A percentile compares a stretch with the other conserved stretches of the same genome.
phyloP scores from a whole-genome alignment of 805 yeast genomes.

The Pichia pseudocactophila region DNA sequence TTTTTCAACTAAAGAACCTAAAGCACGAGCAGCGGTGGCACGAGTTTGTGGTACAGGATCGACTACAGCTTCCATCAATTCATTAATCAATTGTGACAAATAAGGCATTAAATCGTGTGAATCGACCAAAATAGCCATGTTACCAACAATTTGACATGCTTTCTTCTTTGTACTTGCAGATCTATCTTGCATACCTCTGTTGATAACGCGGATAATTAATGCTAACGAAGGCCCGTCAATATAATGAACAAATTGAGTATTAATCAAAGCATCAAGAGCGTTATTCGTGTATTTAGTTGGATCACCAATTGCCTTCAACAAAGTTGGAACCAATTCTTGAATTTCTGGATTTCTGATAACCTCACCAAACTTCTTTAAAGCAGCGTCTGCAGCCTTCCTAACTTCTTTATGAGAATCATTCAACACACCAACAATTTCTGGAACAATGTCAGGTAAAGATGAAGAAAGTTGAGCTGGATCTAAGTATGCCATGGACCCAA shows the following conservation, averaged over 20 bases:
- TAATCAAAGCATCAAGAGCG: slow-evolving; percentile 77
- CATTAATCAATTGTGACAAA: slow-evolving; percentile 64
- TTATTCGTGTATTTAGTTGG: slow-evolving; percentile 85
- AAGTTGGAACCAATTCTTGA: slow-evolving; percentile 77
- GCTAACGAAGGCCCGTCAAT: slow-evolving; percentile 98
- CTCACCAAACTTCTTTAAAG: slow-evolving; percentile 88
- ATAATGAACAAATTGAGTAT: slow-evolving; percentile 92
- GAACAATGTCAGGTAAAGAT: slow-evolving; percentile 83
- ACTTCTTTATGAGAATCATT: slow-evolving; percentile 96
- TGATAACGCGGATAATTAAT: slow-evolving; percentile 85
- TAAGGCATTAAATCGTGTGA: slow-evolving; percentile 79
- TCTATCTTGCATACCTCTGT: slow-evolving; percentile 90
- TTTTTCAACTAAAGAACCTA: slow-evolving; percentile 93
- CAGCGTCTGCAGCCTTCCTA: slow-evolving; percentile 84
- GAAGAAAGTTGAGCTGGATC: slow-evolving; percentile 91
- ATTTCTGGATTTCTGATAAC: slow-evolving; percentile 97
- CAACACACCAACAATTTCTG: slow-evolving; percentile 90
- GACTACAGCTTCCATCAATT: slow-evolving; percentile 89
- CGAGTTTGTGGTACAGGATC: slow-evolving; percentile 97
- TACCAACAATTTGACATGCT: slow-evolving; percentile 97
- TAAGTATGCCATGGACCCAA: slow-evolving; percentile 96
- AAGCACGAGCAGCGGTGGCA: slow-evolving; percentile 94
- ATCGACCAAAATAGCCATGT: slow-evolving; percentile 94
- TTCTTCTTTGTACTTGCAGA: slow-evolving; percentile 88
- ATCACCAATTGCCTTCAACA: slow-evolving; percentile 90